Evolutionary conservation across 352 stramenopile genomes (phyloP).

Genomic region (Pythium apleroticum): DNA sequence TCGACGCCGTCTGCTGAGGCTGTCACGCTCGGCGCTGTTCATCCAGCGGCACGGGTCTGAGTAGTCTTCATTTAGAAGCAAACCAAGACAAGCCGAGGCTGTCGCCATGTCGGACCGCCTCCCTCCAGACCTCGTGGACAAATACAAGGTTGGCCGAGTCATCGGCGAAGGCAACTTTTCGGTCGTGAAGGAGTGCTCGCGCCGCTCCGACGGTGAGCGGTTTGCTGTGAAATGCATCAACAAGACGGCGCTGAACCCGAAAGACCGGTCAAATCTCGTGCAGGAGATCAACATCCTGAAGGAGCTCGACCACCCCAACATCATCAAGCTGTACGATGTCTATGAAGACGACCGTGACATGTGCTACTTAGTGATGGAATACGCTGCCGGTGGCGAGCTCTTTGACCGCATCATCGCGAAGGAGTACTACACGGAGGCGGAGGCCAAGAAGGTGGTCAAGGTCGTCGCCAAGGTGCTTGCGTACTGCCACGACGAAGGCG

Average conservation of each 20-base stretch:
- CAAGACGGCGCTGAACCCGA: slow-evolving; percentile 72
- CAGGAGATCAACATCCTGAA: slow-evolving; percentile 86
- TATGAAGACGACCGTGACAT: slow-evolving; percentile 72
- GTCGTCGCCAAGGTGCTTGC: slow-evolving; percentile 82
- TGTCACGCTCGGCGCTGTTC: neutral
- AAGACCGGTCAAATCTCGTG: slow-evolving; percentile 76
- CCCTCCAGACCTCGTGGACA: slow-evolving; percentile 60
- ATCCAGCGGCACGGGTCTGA: neutral
- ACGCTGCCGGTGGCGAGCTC: slow-evolving; percentile 86
- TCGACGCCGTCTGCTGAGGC: too few species aligned
- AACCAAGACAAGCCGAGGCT: neutral
- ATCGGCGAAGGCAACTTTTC: slow-evolving; percentile 88
- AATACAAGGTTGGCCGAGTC: slow-evolving; percentile 77
- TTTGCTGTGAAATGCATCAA: slow-evolving; percentile 88
- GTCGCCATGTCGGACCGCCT: slow-evolving; percentile 50
- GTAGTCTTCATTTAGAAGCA: neutral
- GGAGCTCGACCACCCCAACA: slow-evolving; percentile 85
- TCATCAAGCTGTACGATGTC: slow-evolving; percentile 86
- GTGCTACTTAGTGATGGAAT: slow-evolving; percentile 91
- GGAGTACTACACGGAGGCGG: slow-evolving; percentile 89
- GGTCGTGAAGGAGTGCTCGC: slow-evolving; percentile 72
- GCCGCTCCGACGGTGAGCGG: slow-evolving; percentile 46
- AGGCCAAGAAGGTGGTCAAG: slow-evolving; percentile 86
- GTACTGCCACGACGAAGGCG: slow-evolving; percentile 84
- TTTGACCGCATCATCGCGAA: slow-evolving; percentile 94